Base-by-base conservation (phyloP, 2,329 filamentous ascomycete species). In the Penicillium hordei region DNA sequence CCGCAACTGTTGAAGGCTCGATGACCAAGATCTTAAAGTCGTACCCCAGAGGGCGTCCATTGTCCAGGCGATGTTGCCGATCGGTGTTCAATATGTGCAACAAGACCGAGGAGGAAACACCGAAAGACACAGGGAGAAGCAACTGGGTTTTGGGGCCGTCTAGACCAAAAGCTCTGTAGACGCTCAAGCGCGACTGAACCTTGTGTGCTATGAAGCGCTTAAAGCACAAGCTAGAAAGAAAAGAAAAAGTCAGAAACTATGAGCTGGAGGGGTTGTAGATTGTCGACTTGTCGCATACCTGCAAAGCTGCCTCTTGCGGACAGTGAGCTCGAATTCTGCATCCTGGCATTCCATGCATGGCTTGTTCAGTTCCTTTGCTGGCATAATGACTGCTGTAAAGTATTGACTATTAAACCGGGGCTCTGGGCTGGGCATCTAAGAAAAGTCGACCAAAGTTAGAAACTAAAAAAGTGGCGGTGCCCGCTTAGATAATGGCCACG, bases 91-190 rank as follows among this genome's bases (percentile, higher is more conserved):
- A 79, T 23, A 96, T 81, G 66, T 93, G 84, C 31, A 96, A 80
- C 43, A 99, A 79, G 15, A 86, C 84, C 15, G 89, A 82, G 0
- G 93, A 97, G 1, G 90, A 94, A 1, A 89, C 79, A 0, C 94
- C 93, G 67, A 91, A 88, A 0, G 93, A 96, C 1, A 97, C 78
- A 6, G 92, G 91, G 21, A 96, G 78, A 19, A 96, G 78, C 48
- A 96, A 83, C 65, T 76, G 83, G 64, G 76, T 78, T 56, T 77
- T 76, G 19, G 49, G 27, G 15, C 55, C 52, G 17, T 49, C 39
- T 10, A 51, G n/a, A 13, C 48, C 48, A 38, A 51, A 44, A 8
- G 53, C 46, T 67, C 66, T 64, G 69, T 88, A 89, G 40, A 81
- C 81, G 65, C 88, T 86, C 78, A 89, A 84, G 48, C 92, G 89